A percentile compares a stretch with the other conserved stretches of the same genome.
phyloP scores from a whole-genome alignment of 345 rosid species.

The Eucalyptus marginata region DNA sequence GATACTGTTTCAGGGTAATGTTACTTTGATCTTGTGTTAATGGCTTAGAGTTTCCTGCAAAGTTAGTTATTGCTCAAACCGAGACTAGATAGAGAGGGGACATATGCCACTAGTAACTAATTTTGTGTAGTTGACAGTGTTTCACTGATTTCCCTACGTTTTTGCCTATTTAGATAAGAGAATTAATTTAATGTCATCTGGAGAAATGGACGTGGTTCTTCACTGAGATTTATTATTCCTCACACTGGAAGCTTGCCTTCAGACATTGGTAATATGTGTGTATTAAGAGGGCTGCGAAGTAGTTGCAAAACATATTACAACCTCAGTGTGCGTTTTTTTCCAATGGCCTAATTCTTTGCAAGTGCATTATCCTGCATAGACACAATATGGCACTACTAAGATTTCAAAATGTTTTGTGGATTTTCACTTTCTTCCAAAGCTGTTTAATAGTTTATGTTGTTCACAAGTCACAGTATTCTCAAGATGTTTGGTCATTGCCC shows the following conservation, averaged over 20 bases:
- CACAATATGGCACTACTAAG: not conserved
- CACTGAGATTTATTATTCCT: not conserved
- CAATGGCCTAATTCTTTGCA: not conserved
- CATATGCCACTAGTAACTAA: not conserved
- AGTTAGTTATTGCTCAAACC: not conserved
- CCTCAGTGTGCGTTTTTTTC: not conserved
- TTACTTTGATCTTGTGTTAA: not conserved
- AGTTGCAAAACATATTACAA: not conserved
- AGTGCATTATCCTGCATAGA: not conserved
- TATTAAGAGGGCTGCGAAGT: not conserved
- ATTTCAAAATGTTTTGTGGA: not conserved
- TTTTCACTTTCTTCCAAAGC: not conserved
- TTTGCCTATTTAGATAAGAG: not conserved
- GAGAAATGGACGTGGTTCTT: not conserved
- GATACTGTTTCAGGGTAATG: slow-evolving; percentile 49
- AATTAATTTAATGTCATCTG: not conserved
- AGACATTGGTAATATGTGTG: not conserved
- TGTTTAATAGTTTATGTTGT: not conserved
- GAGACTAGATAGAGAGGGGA: not conserved
- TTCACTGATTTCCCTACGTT: not conserved
- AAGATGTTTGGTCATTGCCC: not conserved
- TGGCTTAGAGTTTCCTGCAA: not conserved
- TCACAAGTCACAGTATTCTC: not conserved
- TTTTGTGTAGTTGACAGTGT: not conserved
- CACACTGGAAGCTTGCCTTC: not conserved